Percentiles rank a stretch among this genome's conserved stretches.
Evolutionary conservation across 2,329 filamentous ascomycete genomes (phyloP).

Genomic region (Ciborinia camelliae): DNA sequence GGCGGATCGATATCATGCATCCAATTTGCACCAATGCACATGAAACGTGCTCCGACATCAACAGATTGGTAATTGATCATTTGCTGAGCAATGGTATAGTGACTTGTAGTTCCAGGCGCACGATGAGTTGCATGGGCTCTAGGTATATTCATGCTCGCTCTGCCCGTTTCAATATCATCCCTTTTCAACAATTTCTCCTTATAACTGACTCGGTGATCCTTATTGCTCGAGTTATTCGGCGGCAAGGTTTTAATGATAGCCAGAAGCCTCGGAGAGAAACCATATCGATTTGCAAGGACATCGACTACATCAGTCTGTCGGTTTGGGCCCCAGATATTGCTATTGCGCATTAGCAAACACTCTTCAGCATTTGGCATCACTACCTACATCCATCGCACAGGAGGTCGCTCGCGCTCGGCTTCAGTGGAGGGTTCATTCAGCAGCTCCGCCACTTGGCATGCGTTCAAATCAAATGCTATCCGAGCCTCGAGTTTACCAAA

Average conservation of each 20-base stretch:
- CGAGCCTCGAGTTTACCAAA: slow-evolving; percentile 55
- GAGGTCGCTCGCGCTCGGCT: slow-evolving; percentile 38
- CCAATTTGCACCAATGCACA: slow-evolving; percentile 71
- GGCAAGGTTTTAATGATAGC: slow-evolving; percentile 61
- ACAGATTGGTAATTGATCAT: slow-evolving; percentile 76
- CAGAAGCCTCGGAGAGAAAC: slow-evolving; percentile 63
- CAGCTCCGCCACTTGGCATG: slow-evolving; percentile 43
- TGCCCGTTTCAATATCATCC: slow-evolving; percentile 30
- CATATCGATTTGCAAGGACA: slow-evolving; percentile 58
- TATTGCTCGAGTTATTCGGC: slow-evolving; percentile 25
- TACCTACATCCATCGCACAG: slow-evolving; percentile 68
- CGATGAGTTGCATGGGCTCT: background rate
- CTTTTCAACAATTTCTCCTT: slow-evolving; percentile 22
- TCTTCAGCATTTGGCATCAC: slow-evolving; percentile 3
- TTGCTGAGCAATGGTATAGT: slow-evolving; percentile 56
- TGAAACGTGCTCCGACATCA: slow-evolving; percentile 62
- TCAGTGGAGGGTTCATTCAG: slow-evolving; percentile 35
- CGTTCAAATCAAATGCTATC: slow-evolving; percentile 53
- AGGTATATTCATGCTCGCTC: slow-evolving; percentile 21
- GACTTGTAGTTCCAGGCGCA: slow-evolving; percentile 29
- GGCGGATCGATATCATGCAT: slow-evolving; percentile 44
- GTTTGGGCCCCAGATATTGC: slow-evolving; percentile 68
- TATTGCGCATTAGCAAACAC: slow-evolving; percentile 34
- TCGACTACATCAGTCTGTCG: slow-evolving; percentile 53
- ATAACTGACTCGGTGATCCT: slow-evolving; percentile 22